phyloP scores from a whole-genome alignment of 345 rosid genomes.

The Noccaea caerulescens region DNA sequence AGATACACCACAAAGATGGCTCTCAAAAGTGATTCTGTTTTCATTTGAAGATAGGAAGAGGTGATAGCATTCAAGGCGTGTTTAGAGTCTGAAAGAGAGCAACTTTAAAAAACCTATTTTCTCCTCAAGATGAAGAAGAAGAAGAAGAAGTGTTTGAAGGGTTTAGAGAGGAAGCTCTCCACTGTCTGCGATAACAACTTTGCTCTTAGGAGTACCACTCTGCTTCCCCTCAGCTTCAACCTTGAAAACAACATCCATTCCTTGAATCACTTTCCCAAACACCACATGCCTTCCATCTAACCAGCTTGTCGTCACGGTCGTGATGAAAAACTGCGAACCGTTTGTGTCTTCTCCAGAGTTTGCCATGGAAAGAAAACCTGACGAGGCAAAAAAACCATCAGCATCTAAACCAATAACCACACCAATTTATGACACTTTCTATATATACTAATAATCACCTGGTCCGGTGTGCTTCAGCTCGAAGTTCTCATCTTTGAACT shows the following conservation, averaged over 20 bases:
- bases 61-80: no score
- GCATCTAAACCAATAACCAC: background rate
- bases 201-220: slow-evolving; percentile 81
- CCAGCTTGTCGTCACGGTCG: slow-evolving; percentile 94
- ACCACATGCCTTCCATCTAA: slow-evolving; percentile 96
- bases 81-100: no score
- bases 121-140: no score
- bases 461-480: slow-evolving; percentile 96
- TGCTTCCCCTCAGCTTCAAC: slow-evolving; percentile 93
- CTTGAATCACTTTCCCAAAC: slow-evolving; percentile 93
- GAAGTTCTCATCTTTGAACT: slow-evolving; percentile 94
- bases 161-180: slow-evolving; percentile 82
- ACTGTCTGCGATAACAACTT: slow-evolving; percentile 83
- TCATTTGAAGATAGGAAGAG: no score
- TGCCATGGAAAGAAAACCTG: slow-evolving; percentile 90
- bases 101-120: slow-evolving; percentile 17
- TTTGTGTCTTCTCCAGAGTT: slow-evolving; percentile 92
- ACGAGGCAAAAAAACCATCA: background rate
- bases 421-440: background rate
- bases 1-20: background rate
- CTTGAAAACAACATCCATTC: slow-evolving; percentile 96
- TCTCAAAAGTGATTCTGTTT: background rate
- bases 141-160: slow-evolving; percentile 37
- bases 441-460: slow-evolving; percentile 46
- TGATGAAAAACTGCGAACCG: slow-evolving; percentile 95